phyloP scores from a whole-genome alignment of 2,329 filamentous ascomycete species.

The Metarhizium humberi region DNA sequence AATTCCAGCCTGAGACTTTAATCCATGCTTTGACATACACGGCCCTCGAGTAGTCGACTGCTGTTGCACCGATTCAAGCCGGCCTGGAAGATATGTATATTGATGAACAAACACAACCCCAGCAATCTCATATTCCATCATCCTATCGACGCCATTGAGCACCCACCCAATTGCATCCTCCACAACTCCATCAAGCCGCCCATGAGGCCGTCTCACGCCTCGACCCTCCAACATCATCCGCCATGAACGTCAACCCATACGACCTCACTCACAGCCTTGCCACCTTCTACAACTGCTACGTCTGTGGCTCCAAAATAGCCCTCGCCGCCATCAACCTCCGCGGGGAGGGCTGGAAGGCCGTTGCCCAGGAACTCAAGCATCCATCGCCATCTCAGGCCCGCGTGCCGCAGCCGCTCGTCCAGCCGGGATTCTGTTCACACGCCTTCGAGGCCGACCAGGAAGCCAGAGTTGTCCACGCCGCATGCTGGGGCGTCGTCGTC shows the following conservation, averaged over 20 bases:
- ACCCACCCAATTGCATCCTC: neutral
- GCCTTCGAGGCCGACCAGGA: constrained; percentile 1
- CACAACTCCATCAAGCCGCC: neutral
- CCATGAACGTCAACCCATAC: neutral
- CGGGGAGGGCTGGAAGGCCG: constrained; percentile 6
- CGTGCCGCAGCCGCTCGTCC: constrained; percentile 3
- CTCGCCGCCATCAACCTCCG: neutral
- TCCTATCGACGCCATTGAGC: no score
- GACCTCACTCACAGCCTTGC: neutral
- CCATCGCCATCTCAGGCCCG: neutral
- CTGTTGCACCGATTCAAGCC: no score
- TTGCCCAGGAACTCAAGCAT: constrained; percentile 3
- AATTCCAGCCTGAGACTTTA: no score
- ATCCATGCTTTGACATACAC: no score
- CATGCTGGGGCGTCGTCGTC: constrained; percentile 6
- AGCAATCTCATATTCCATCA: no score
- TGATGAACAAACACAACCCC: neutral
- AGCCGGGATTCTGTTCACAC: neutral
- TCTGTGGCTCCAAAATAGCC: constrained; percentile 6
- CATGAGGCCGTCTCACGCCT: neutral
- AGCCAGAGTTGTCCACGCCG: constrained; percentile 5
- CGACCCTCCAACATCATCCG: neutral
- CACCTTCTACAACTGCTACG: constrained; percentile 1
- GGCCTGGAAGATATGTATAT: no score
- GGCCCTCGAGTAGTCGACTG: no score